A percentile compares a stretch with the other conserved stretches of the same genome.
Evolutionary conservation across 306 rosid genomes (phyloP).

Genomic region (Quillaja saponaria): DNA sequence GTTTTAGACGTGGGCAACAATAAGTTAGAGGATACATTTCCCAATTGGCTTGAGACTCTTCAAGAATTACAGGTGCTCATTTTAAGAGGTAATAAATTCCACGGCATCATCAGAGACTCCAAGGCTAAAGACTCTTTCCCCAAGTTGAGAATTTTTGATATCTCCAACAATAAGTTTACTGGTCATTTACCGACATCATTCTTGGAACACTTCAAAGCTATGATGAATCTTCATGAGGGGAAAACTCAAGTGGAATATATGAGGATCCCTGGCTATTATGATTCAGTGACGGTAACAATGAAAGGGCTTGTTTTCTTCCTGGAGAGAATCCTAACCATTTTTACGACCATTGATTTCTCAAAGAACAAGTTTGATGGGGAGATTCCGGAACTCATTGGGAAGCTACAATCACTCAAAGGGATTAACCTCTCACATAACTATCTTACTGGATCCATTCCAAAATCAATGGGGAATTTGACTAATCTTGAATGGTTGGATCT

Average conservation of each 20-base stretch:
- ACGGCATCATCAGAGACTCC: constrained; percentile 31
- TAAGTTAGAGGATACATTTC: constrained; percentile 34
- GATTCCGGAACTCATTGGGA: constrained; percentile 32
- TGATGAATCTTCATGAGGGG: constrained; percentile 7
- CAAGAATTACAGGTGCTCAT: constrained; percentile 31
- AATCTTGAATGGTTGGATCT: no score
- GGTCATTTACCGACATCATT: constrained; percentile 34
- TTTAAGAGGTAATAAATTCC: constrained; percentile 37
- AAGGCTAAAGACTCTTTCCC: constrained; percentile 13
- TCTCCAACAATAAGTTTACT: constrained; percentile 37
- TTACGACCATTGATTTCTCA: constrained; percentile 37
- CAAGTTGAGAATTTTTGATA: constrained; percentile 33
- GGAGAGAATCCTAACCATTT: constrained; percentile 1
- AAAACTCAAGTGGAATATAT: constrained; percentile 12
- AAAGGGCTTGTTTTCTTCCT: background rate
- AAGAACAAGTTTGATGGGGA: constrained; percentile 41
- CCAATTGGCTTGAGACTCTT: constrained; percentile 37
- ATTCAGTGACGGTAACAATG: constrained; percentile 16
- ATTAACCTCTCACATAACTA: no score
- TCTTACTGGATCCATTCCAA: constrained; percentile 40
- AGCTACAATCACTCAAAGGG: constrained; percentile 27
- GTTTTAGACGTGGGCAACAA: constrained; percentile 47
- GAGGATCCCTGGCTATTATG: no score
- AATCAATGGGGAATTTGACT: constrained; percentile 14
- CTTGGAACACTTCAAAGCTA: constrained; percentile 32